These are phyloP conservation scores for Apiotrichum sp. DNA, from an alignment of 1,284 basidiomycete genomes.

Conservation along the genomic window DNA sequence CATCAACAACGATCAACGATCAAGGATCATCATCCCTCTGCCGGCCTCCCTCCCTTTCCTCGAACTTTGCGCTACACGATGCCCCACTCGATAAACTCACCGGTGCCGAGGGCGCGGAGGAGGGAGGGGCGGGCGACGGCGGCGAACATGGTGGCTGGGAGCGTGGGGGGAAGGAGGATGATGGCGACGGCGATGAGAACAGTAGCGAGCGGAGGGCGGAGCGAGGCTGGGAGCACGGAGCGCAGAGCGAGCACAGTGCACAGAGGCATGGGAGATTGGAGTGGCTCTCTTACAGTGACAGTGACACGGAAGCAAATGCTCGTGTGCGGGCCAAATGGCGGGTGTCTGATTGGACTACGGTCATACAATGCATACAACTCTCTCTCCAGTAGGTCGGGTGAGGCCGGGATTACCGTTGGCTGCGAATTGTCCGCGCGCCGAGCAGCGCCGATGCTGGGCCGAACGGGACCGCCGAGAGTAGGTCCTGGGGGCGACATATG, in stretches of 20 bases:
- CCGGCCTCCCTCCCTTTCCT: too few species aligned
- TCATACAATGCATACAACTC: too few species aligned
- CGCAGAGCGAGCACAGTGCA: background rate
- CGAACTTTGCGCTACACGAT: too few species aligned
- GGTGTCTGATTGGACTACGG: background rate
- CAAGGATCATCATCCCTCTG: too few species aligned
- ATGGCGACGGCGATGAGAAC: background rate
- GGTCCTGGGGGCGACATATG: too few species aligned
- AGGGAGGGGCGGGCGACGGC: constrained; percentile 15
- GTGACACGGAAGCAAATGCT: background rate
- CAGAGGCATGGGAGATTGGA: too few species aligned
- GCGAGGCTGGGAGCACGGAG: background rate
- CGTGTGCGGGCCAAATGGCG: too few species aligned
- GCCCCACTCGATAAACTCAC: constrained; percentile 4
- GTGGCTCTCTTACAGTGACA: background rate
- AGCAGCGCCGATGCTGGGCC: too few species aligned
- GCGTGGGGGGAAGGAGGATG: background rate
- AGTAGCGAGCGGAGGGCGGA: background rate
- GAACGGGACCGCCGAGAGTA: too few species aligned
- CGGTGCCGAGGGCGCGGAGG: constrained; percentile 17
- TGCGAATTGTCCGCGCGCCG: too few species aligned
- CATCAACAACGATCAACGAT: background rate
- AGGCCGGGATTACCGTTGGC: too few species aligned
- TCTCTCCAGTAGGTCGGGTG: too few species aligned
- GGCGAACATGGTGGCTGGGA: constrained; percentile 9